Base-by-base conservation (phyloP, 768 basidiomycete species). In the Suillus discolor region DNA sequence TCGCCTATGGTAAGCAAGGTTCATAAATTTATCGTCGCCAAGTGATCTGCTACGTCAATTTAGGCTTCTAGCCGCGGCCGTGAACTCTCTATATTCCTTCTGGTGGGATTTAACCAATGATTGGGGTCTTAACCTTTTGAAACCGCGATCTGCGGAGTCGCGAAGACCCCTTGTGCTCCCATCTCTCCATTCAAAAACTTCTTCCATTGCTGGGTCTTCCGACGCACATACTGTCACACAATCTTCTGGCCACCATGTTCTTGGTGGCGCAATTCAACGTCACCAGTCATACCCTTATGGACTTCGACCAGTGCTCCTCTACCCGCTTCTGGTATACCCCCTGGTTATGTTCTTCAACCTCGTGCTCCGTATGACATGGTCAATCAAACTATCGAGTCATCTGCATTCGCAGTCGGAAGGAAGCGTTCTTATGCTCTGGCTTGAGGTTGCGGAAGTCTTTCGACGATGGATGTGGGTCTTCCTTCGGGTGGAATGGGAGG, bases 31-130 rank as follows among this genome's bases (percentile, higher is more conserved):
- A 12, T n/a, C 55, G 31, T 13, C 23, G 34, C 31, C 12, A 23
- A 39, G 57, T 57, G 57, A 18, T 67, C 34, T 41, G 36, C 44
- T 64, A 42, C 41, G 55, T 57, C 61, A 70, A 67, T 49, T 25
- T 64, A 97, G 95, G 96, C 77, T 98, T 18, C 77, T 97, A 54
- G 86, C 90, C 12, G 96, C 94, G 28, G 83, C 86, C 42, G 75
- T 97, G 71, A 99, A 99, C 77, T 97, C 96, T 4, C 75, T 92
- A 38, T 99, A 94, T 77, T 96, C 96, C 3, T 99, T 97, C 77
- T 99, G 95, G 93, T 99, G 97, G 97, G 97, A 99, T 78, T 85
- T 99, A 51, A 95, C 94, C 57, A 93, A 97, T 75, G 97, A 99
- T 75, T 99, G 97, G 96, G 97, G 97, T 6, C 82, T 99, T 63